These are phyloP conservation scores for Calonectria pseudoreteaudii DNA, from an alignment of 2,329 filamentous ascomycete species.

Conservation along the genomic window DNA sequence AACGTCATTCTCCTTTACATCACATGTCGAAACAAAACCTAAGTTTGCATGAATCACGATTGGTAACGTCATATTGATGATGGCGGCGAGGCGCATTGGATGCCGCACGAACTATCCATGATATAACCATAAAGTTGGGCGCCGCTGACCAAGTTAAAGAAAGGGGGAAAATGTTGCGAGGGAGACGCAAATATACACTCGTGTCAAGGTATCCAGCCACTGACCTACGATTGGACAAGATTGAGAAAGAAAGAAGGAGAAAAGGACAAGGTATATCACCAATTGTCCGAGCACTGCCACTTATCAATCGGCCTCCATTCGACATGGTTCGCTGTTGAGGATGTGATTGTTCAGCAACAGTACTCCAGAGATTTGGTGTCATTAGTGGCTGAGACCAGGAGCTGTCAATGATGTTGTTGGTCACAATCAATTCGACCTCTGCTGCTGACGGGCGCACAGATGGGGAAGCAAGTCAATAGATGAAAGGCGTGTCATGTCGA, in stretches of 20 bases:
- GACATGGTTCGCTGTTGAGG: not conserved
- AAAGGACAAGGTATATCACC: not conserved
- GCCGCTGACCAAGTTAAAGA: not conserved
- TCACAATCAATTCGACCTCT: not conserved
- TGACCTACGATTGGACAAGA: not conserved
- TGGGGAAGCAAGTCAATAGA: too few species aligned
- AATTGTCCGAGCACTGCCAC: not conserved
- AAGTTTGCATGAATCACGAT: not conserved
- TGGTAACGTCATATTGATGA: not conserved
- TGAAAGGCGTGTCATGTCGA: not conserved
- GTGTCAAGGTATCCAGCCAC: not conserved
- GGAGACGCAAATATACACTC: not conserved
- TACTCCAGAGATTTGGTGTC: not conserved
- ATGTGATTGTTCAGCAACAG: too few species aligned
- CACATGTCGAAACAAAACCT: not conserved
- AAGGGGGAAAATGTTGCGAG: not conserved
- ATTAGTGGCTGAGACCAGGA: not conserved
- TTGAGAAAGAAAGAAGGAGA: too few species aligned
- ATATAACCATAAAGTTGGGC: not conserved
- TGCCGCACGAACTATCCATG: not conserved
- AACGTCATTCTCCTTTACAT: not conserved
- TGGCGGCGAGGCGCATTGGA: not conserved
- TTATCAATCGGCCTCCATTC: not conserved
- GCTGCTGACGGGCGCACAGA: not conserved
- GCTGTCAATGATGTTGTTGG: not conserved